Conservation (phyloP, 148 eudicot species). For the Agrostemma githago region DNA sequence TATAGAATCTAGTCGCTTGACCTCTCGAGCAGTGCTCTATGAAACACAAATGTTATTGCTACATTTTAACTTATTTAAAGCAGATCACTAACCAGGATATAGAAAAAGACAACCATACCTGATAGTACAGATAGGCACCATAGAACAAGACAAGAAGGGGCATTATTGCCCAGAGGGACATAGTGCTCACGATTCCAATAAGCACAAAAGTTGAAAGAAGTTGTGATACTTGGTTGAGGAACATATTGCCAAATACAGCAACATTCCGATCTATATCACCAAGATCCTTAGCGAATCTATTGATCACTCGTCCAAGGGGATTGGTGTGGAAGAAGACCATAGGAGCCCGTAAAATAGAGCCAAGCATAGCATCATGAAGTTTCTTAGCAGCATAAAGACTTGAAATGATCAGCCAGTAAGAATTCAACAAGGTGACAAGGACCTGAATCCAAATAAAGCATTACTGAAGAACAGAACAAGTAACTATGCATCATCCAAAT, state of each 20-base stretch:
- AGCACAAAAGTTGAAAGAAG: slow-evolving; percentile 89
- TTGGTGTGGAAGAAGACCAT: slow-evolving; percentile 96
- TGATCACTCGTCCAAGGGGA: slow-evolving; percentile 90
- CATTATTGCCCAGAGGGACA: slow-evolving; percentile 96
- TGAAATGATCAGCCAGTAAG: slow-evolving; percentile 85
- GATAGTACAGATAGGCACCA: slow-evolving; percentile 83
- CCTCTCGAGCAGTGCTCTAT: slow-evolving; percentile 95
- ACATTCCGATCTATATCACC: slow-evolving; percentile 89
- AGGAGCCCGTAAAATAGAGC: slow-evolving; percentile 82
- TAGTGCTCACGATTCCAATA: slow-evolving; percentile 91
- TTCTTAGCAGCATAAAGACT: slow-evolving; percentile 88
- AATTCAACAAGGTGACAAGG: slow-evolving; percentile 58
- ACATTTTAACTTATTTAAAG: neutral
- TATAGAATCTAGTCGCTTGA: slow-evolving; percentile 84
- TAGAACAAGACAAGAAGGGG: slow-evolving; percentile 90
- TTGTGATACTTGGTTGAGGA: slow-evolving; percentile 67
- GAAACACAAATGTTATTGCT: slow-evolving; percentile 5
- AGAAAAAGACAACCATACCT: slow-evolving; percentile 47
- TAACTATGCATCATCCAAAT: neutral
- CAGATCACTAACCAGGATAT: neutral
- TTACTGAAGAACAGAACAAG: neutral
- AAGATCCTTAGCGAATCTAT: slow-evolving; percentile 91
- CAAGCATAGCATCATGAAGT: slow-evolving; percentile 91
- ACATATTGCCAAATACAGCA: slow-evolving; percentile 76
- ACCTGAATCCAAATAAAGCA: slow-evolving; percentile 46